Evolutionary conservation across 306 rosid species (phyloP), one percentile per base, ranked within the genome.

Genomic region (Fragaria ananassa): DNA sequence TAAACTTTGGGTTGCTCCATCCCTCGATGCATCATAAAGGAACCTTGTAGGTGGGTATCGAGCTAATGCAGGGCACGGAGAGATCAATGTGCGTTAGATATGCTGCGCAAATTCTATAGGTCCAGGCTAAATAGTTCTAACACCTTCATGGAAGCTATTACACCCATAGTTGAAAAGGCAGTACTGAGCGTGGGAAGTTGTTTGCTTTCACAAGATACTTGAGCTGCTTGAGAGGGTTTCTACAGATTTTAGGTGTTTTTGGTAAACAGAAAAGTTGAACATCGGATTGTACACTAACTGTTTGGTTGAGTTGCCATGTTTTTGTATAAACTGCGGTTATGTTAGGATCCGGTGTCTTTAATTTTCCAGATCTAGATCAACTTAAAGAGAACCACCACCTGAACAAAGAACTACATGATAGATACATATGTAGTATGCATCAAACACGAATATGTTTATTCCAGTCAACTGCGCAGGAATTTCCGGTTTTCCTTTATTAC

Each of bases 1-100:
- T 54, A 96, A 96, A 83, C 83, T 96, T 68, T 96, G 99, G 99
- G 91, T 92, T 34, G 84, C 93, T 58, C 98, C 99, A 21, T 75
- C 92, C 0, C 78, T 78, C 21, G 63, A 72, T 66, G 78, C 78
- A n/a, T 83, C 82, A 19, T 88, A 68, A 77, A 72, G 83, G 63
- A 65, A 63, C 72, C 69, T 75, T 39, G 57, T 25, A 12, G 46
- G 77, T 50, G 35, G 11, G 2, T 3, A 49, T 23, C 4, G 41
- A 76, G 64, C 53, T 64, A 25, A 70, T 71, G 77, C 62, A 18
- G 14, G 70, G 76, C 78, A 56, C 34, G 77, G 73, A 47, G 57
- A 57, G 74, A 49, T 37, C 45, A 44, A 65, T 4, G 18, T 39
- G 44, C 57, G 10, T 44, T 46, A 41, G 77, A 73, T 21, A 29